A percentile compares a stretch with the other conserved stretches of the same genome.
These are phyloP conservation scores for Umbelopsis sp. DNA, from an alignment of 192 early-diverging fungal genomes.

Conservation along the genomic window DNA sequence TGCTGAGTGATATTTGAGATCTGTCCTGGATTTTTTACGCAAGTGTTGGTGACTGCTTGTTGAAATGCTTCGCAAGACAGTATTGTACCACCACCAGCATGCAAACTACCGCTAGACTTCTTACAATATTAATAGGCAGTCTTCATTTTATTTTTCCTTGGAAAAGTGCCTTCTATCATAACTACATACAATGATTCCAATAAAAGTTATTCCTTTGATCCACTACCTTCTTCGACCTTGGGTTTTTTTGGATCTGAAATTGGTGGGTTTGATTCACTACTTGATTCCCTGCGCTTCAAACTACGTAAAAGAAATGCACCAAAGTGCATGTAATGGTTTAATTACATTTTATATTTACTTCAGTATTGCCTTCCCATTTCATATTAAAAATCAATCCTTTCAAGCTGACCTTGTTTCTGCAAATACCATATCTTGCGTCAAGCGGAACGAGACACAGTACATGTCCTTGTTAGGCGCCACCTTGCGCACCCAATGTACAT, in stretches of 20 bases:
- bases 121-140: no score
- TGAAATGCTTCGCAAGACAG: no score
- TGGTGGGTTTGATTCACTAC: neutral
- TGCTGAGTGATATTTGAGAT: neutral
- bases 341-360: neutral
- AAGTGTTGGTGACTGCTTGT: constrained; percentile 15
- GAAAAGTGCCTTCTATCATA: neutral
- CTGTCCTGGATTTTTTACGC: neutral
- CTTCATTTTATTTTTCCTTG: no score
- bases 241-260: neutral
- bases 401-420: constrained; percentile 38
- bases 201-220: neutral
- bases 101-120: no score
- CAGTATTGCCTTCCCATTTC: neutral
- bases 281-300: constrained; percentile 6
- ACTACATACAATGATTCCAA: neutral
- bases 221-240: neutral
- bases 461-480: constrained; percentile 99
- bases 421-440: constrained; percentile 82
- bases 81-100: no score
- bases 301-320: neutral
- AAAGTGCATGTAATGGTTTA: neutral
- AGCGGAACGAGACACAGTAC: constrained; percentile 88
- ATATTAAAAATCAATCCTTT: no score
- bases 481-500: constrained; percentile 84